Evolutionary conservation across 2,329 filamentous ascomycete species (phyloP).

Genomic region (Ophiostoma novo-ulmi): DNA sequence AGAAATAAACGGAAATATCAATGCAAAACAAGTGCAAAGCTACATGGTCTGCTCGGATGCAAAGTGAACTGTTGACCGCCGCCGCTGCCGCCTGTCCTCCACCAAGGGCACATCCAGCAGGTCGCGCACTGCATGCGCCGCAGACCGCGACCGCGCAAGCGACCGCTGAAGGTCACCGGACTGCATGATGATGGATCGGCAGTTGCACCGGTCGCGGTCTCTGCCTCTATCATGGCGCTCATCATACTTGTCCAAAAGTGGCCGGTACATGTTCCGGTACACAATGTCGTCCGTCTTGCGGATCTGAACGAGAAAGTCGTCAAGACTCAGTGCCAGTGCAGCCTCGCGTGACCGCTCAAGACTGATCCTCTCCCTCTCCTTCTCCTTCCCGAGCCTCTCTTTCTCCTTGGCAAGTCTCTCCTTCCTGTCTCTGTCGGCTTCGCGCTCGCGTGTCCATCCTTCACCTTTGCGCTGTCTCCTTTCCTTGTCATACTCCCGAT

Average conservation of each 20-base stretch:
- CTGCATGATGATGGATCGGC: conserved; percentile 1
- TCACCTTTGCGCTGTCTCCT: neutral
- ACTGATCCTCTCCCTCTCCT: neutral
- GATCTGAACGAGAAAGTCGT: conserved; percentile 21
- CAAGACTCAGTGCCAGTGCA: conserved; percentile 10
- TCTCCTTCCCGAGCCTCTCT: neutral
- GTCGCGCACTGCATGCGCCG: neutral
- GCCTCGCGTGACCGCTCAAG: neutral
- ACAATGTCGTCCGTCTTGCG: conserved; percentile 20
- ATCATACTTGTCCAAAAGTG: neutral
- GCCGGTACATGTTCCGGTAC: conserved; percentile 19
- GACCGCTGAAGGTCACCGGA: conserved; percentile 15
- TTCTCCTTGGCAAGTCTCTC: neutral
- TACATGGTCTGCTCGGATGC: conserved; percentile 2
- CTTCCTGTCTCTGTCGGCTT: neutral
- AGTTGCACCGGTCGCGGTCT: neutral
- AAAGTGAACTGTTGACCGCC: conserved; percentile 2
- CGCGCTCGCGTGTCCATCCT: neutral
- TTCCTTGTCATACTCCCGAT: neutral
- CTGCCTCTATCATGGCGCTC: neutral
- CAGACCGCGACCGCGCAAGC: conserved; percentile 12
- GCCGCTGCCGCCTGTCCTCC: neutral
- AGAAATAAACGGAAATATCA: neutral
- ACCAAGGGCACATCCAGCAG: neutral
- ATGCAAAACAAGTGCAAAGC: neutral